Evolutionary conservation across 345 rosid species (phyloP), one percentile per base, ranked within the genome.

Genomic region (Trapa incisa): DNA sequence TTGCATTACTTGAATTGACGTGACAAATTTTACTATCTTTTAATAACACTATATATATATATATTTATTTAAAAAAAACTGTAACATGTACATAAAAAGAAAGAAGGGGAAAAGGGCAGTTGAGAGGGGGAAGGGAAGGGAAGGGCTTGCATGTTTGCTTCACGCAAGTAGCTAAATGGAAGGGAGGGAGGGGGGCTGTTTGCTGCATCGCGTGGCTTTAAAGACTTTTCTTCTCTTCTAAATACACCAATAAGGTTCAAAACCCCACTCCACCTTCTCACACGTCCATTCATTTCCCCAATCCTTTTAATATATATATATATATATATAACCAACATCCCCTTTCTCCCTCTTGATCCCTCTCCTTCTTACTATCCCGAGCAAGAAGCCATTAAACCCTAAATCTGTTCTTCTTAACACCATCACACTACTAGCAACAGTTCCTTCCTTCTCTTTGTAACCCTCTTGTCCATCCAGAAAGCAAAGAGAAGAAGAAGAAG

Each of bases 151-250:
- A 84, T 88, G 96, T 85, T 92, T 93, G 92, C 97, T 93, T 93
- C 96, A 93, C 98, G 98, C 96, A 93, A 93, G 81, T 89, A 81
- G 89, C 97, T 85, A 81, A 85, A 85, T 74, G 79, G 72, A 22
- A 22, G 70, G 72, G 58, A 8, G 43, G 43, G 43, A 41, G 43
- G 4, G 43, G 4, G 4, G 4, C 7, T 47, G 72, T 81, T 83
- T 85, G 89, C 84, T 86, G 82, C 80, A 73, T 88, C 88, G 98
- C 98, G 82, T 90, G 88, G 92, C 98, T 88, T 90, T 90, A 85
- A 93, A 93, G 96, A 62, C 86, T 86, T 78, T 75, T 76, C 65
- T 68, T 37, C 65, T 72, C 75, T 68, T 76, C 84, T 72, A 65
- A 72, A 80, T 72, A 29, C 14, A 14, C 35, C 63, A 33, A 58